phyloP scores from a whole-genome alignment of 2,329 filamentous ascomycete species.

The Alternaria incomplexa region DNA sequence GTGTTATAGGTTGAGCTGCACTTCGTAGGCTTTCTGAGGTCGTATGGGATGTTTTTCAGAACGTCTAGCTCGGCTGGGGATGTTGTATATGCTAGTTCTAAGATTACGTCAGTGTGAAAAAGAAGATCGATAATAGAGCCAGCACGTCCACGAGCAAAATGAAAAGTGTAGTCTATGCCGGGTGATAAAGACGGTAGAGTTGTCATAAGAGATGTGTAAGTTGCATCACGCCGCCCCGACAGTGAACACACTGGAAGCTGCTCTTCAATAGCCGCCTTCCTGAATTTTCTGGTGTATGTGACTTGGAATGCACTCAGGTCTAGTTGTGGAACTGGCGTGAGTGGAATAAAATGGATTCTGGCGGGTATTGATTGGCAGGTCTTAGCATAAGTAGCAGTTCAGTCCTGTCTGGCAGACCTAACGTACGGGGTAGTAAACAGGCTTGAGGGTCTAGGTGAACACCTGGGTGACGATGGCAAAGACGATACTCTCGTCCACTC shows the following conservation, averaged over 20 bases:
- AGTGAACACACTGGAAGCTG: not conserved
- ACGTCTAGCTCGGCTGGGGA: no score
- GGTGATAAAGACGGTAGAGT: no score
- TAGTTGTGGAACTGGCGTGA: not conserved
- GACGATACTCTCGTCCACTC: not conserved
- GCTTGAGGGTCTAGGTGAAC: not conserved
- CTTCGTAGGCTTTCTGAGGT: no score
- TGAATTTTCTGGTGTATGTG: rapidly evolving
- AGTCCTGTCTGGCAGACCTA: no score
- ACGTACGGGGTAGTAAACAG: not conserved
- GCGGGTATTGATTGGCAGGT: not conserved
- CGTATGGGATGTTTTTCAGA: rapidly evolving
- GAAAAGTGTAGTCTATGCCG: no score
- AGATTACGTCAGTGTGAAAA: no score
- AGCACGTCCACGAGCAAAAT: not conserved
- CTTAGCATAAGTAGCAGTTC: no score
- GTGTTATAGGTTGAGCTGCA: no score
- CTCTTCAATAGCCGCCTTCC: not conserved
- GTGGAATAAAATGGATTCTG: not conserved
- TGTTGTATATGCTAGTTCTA: not conserved
- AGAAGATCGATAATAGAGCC: not conserved
- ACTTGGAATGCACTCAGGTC: not conserved
- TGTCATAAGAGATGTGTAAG: not conserved
- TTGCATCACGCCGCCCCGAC: not conserved
- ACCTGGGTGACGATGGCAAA: not conserved